Percentiles rank a stretch among this genome's conserved stretches.
Conservation (phyloP, 164 flowering plant species). For the Kingdonia uniflora region DNA sequence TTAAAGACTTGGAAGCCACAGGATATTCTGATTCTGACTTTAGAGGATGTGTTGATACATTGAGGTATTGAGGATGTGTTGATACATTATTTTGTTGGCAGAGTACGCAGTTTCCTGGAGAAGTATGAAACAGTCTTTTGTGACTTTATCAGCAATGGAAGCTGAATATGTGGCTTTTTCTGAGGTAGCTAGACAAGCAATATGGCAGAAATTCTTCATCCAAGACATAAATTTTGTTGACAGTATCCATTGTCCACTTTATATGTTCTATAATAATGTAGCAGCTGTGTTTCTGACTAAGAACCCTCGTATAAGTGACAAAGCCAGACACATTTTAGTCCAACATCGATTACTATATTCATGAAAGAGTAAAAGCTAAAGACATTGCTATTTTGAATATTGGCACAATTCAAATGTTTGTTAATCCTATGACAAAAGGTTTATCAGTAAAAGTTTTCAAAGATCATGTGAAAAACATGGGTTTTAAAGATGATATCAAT, state of each 20-base stretch:
- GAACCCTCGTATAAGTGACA: background rate
- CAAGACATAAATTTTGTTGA: background rate
- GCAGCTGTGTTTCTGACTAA: background rate
- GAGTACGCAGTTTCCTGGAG: background rate
- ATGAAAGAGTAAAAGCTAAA: background rate
- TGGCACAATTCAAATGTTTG: background rate
- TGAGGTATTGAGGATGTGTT: too few species aligned
- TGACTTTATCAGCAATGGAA: background rate
- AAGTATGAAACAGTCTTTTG: too few species aligned
- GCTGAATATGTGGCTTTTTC: background rate
- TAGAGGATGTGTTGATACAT: background rate
- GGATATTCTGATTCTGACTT: slow-evolving; percentile 1
- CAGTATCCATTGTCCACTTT: background rate
- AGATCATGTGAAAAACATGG: background rate
- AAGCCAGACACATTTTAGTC: slow-evolving; percentile 1
- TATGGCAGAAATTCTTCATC: slow-evolving; percentile 1
- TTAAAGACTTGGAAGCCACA: background rate
- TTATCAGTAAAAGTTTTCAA: background rate
- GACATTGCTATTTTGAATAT: background rate
- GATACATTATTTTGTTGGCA: background rate
- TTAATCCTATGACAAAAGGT: background rate
- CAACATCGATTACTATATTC: background rate
- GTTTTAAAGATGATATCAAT: background rate
- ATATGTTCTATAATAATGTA: background rate
- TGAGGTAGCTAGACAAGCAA: background rate